Evolutionary conservation across 140 eudicot genomes (phyloP).

Genomic region (Bidens hawaiensis): DNA sequence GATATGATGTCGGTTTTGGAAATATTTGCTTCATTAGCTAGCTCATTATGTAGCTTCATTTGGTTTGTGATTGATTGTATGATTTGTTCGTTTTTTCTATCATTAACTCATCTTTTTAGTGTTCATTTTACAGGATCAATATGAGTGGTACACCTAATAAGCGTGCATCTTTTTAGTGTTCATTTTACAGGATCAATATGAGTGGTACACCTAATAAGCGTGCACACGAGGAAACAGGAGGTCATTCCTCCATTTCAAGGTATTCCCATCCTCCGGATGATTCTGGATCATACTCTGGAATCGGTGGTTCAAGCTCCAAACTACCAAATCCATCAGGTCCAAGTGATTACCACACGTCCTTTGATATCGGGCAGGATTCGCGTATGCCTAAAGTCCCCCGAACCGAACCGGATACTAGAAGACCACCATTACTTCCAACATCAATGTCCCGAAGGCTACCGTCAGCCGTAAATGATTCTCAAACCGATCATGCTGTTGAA

Average conservation of each 20-base stretch:
- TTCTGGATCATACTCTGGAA: constrained; percentile 38
- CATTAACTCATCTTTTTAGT: too few relatives aligned
- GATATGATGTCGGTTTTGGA: background rate
- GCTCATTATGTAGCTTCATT: background rate
- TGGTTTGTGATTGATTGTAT: background rate
- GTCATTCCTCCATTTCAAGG: constrained; percentile 60
- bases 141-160: constrained; percentile 91
- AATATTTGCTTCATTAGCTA: background rate
- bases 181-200: constrained; percentile 45
- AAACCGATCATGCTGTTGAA: constrained; percentile 55
- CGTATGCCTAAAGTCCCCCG: constrained; percentile 70
- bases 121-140: constrained; percentile 26
- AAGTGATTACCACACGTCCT: constrained; percentile 48
- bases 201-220: constrained; percentile 84
- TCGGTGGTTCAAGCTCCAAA: constrained; percentile 35
- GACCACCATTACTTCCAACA: constrained; percentile 46
- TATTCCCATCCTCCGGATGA: constrained; percentile 61
- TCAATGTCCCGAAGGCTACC: constrained; percentile 37
- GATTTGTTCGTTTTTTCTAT: background rate
- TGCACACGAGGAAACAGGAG: constrained; percentile 72
- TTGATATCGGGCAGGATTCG: constrained; percentile 51
- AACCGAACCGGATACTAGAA: constrained; percentile 55
- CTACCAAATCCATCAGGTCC: constrained; percentile 36
- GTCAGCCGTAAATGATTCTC: constrained; percentile 38
- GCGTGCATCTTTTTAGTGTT: constrained; percentile 30